These are phyloP conservation scores for Filobasidium floriforme DNA, from an alignment of 768 basidiomycete species.

Conservation along the genomic window DNA sequence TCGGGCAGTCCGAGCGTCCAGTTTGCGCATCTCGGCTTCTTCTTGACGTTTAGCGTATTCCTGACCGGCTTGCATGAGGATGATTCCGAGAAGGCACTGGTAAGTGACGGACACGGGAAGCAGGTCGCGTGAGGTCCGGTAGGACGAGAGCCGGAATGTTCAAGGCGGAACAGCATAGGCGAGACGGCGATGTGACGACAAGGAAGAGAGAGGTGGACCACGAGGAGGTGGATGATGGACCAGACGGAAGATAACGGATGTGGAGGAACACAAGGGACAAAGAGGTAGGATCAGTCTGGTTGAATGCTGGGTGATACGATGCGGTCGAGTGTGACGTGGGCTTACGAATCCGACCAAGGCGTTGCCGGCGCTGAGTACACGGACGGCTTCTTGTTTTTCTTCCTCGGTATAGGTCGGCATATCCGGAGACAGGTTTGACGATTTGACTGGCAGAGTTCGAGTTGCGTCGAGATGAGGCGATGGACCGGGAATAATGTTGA, in stretches of 20 bases:
- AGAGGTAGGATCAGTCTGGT: not conserved
- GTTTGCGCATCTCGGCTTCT: conserved; percentile 46
- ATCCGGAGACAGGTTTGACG: conserved; percentile 22
- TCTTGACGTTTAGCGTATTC: conserved; percentile 69
- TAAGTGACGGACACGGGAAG: not conserved
- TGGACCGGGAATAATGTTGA: not conserved
- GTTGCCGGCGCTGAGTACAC: conserved; percentile 76
- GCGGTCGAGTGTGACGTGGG: conserved; percentile 9
- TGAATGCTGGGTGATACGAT: not conserved
- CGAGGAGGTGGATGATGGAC: too few species aligned
- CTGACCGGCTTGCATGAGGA: conserved; percentile 62
- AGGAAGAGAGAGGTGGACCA: not conserved
- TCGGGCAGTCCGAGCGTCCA: conserved; percentile 45
- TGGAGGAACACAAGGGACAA: not conserved
- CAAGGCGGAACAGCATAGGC: not conserved
- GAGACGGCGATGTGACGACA: not conserved
- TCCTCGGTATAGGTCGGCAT: conserved; percentile 46
- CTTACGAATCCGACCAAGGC: conserved; percentile 71
- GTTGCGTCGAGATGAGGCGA: conserved; percentile 25
- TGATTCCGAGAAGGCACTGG: conserved; percentile 39
- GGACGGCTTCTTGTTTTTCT: conserved; percentile 70
- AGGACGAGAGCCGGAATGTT: not conserved
- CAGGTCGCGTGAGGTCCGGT: not conserved
- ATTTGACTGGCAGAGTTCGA: conserved; percentile 35
- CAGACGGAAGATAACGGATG: too few species aligned